These are phyloP conservation scores for Mesostigma viride DNA, from an alignment of 139 green algal species.

Conservation along the genomic window DNA sequence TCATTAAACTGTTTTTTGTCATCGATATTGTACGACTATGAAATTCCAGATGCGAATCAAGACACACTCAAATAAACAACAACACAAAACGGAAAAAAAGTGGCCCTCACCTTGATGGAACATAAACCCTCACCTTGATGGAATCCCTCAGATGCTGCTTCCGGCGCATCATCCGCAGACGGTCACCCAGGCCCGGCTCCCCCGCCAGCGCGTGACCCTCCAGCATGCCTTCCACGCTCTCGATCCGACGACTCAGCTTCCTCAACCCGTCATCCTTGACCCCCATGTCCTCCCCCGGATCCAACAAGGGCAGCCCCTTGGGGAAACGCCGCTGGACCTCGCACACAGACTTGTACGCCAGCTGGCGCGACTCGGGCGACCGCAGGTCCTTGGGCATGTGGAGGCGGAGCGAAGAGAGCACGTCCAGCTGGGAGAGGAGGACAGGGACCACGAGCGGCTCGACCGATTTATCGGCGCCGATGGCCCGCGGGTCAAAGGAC, in stretches of 20 bases:
- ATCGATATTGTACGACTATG: no score
- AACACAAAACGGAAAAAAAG: no score
- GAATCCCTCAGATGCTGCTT: conserved; percentile 8
- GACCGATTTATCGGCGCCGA: no score
- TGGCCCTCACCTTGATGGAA: no score
- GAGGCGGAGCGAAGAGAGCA: conserved; percentile 50
- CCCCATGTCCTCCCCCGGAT: conserved; percentile 76
- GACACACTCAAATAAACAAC: no score
- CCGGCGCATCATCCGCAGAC: conserved; percentile 2
- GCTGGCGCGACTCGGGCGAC: background rate
- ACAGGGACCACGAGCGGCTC: no score
- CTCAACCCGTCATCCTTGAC: conserved; percentile 36
- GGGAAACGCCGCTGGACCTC: conserved; percentile 34
- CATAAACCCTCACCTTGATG: no score
- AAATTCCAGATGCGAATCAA: no score
- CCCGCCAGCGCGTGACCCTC: conserved; percentile 1
- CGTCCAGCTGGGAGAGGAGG: conserved; percentile 38
- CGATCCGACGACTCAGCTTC: conserved; percentile 29
- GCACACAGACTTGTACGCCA: conserved; percentile 13
- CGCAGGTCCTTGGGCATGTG: conserved; percentile 58
- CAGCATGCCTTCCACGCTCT: conserved; percentile 27
- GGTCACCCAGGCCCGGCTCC: background rate
- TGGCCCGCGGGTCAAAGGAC: no score
- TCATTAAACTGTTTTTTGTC: no score
- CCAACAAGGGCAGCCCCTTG: conserved; percentile 52